phyloP scores from a whole-genome alignment of 1,284 basidiomycete genomes.

The Ceratobasidium sp. region DNA sequence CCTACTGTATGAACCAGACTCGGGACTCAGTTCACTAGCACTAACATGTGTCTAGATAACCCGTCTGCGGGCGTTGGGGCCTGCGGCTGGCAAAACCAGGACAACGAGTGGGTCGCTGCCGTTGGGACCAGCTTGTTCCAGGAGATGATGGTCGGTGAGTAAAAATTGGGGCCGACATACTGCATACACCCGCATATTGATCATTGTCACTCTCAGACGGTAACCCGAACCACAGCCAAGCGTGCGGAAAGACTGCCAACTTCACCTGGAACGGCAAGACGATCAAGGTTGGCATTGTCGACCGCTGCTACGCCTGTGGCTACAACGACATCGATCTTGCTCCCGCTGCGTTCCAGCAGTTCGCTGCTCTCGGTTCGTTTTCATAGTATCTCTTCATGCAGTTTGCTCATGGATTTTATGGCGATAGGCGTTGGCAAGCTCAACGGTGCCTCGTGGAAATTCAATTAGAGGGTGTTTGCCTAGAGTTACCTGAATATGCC shows the following conservation, averaged over 20 bases:
- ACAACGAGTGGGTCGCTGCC: too few species aligned
- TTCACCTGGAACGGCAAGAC: constrained; percentile 43
- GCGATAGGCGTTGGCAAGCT: constrained; percentile 34
- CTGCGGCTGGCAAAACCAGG: too few species aligned
- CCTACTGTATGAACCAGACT: too few species aligned
- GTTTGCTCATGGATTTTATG: neutral
- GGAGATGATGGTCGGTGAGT: constrained; percentile 45
- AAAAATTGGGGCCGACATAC: neutral
- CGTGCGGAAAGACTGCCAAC: constrained; percentile 33
- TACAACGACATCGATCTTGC: too few species aligned
- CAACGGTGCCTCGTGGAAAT: constrained; percentile 18
- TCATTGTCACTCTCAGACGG: too few species aligned
- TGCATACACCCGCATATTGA: too few species aligned
- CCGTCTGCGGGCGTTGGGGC: too few species aligned
- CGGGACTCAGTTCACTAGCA: too few species aligned
- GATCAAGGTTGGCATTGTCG: constrained; percentile 45
- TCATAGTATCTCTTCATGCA: neutral
- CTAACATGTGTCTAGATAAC: too few species aligned
- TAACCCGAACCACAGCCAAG: too few species aligned
- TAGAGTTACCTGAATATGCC: neutral
- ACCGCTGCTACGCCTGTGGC: constrained; percentile 38
- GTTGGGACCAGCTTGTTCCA: constrained; percentile 23
- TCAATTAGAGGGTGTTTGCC: neutral
- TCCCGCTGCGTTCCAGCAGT: constrained; percentile 42
- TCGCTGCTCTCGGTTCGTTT: constrained; percentile 24